Evolutionary conservation across 768 basidiomycete genomes (phyloP).

Genomic region (Psilocybe tampanensis): DNA sequence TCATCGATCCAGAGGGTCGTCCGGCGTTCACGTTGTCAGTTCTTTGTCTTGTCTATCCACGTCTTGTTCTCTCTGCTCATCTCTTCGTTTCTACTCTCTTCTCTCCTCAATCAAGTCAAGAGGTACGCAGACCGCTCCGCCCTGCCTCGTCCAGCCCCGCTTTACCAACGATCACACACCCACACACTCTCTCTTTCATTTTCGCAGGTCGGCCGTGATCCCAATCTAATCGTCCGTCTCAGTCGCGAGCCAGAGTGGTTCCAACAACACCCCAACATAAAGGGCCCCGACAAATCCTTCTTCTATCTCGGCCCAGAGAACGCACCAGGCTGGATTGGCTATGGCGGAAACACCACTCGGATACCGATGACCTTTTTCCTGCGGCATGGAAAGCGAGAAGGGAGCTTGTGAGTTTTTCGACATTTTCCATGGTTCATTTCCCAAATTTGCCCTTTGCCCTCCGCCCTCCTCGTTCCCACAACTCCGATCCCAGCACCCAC

Average conservation of each 20-base stretch:
- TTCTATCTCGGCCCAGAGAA: constrained; percentile 74
- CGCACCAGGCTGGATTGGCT: constrained; percentile 63
- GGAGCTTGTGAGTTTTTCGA: constrained; percentile 56
- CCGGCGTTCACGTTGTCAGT: constrained; percentile 72
- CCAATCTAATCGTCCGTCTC: constrained; percentile 66
- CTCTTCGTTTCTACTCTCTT: not conserved
- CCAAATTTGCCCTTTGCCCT: not conserved
- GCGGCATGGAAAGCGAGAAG: constrained; percentile 57
- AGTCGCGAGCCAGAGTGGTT: constrained; percentile 69
- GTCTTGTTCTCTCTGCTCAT: too few relatives aligned
- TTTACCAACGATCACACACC: constrained; percentile 5
- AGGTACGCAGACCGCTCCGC: constrained; percentile 7
- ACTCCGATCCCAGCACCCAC: too few relatives aligned
- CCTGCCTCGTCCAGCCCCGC: not conserved
- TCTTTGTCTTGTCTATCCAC: not conserved
- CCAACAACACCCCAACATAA: constrained; percentile 65
- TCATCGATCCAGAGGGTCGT: constrained; percentile 64
- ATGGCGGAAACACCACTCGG: constrained; percentile 61
- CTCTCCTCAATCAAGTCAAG: constrained; percentile 6
- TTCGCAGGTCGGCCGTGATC: constrained; percentile 52
- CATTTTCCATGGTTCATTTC: not conserved
- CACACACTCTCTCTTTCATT: constrained; percentile 20
- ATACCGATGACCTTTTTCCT: constrained; percentile 57
- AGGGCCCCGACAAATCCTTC: constrained; percentile 81
- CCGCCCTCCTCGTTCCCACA: not conserved